These are phyloP conservation scores for Venturia effusa DNA, from an alignment of 2,329 filamentous ascomycete genomes.

Conservation along the genomic window DNA sequence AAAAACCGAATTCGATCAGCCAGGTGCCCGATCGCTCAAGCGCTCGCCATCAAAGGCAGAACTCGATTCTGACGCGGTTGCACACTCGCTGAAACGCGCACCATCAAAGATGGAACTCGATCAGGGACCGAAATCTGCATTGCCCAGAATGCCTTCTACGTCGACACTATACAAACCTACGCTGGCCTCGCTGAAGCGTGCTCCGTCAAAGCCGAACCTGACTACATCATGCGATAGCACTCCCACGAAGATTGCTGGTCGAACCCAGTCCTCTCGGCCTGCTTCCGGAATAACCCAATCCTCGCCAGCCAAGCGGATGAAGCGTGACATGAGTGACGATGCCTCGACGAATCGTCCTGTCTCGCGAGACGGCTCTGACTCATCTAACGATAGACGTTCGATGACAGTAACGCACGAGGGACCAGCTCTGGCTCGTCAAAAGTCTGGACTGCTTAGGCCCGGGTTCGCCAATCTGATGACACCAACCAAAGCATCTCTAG, in stretches of 20 bases:
- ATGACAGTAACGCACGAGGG: slow-evolving; percentile 40
- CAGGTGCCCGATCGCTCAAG: slow-evolving; percentile 36
- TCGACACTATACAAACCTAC: slow-evolving; percentile 13
- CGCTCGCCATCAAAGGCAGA: slow-evolving; percentile 49
- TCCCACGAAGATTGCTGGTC: not conserved
- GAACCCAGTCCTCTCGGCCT: not conserved
- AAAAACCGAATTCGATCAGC: slow-evolving; percentile 37
- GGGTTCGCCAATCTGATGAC: slow-evolving; percentile 48
- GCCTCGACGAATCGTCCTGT: slow-evolving; percentile 52
- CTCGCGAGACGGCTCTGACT: slow-evolving; percentile 34
- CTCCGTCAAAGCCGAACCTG: slow-evolving; percentile 40
- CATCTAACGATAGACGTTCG: slow-evolving; percentile 19
- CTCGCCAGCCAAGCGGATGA: slow-evolving; percentile 44
- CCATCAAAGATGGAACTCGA: slow-evolving; percentile 26
- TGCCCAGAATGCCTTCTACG: not conserved
- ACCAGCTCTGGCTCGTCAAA: slow-evolving; percentile 24
- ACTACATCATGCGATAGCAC: not conserved
- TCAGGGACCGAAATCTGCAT: not conserved
- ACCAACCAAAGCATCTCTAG: slow-evolving; percentile 66
- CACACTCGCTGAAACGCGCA: slow-evolving; percentile 26
- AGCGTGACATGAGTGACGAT: slow-evolving; percentile 58
- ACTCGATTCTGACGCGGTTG: slow-evolving; percentile 46
- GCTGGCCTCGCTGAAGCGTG: slow-evolving; percentile 38
- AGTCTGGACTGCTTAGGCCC: slow-evolving; percentile 38
- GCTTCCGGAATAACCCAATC: slow-evolving; percentile 14